Evolutionary conservation across 352 stramenopile genomes (phyloP).

Genomic region (Phytophthora pseudosyringae): DNA sequence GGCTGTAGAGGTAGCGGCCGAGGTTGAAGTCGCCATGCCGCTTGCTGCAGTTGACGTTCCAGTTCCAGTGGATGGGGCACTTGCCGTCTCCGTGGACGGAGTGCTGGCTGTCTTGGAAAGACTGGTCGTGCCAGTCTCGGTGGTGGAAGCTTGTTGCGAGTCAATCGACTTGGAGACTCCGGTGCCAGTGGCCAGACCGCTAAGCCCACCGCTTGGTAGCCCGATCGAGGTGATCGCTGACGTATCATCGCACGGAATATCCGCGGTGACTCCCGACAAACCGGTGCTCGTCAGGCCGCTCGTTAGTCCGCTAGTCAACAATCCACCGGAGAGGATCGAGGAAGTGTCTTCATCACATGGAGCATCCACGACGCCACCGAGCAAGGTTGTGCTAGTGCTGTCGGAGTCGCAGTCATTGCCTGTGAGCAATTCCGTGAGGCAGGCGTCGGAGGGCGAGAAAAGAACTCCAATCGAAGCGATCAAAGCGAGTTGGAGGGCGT

Average conservation of each 20-base stretch:
- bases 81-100: not conserved
- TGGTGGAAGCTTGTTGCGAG: conserved; percentile 12
- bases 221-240: conserved; percentile 13
- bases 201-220: conserved; percentile 1
- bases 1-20: conserved; percentile 11
- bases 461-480: conserved; percentile 11
- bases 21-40: conserved; percentile 6
- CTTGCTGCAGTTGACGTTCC: conserved; percentile 11
- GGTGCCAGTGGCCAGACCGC: conserved; percentile 1
- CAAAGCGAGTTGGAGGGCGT: conserved; percentile 20
- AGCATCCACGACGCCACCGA: conserved; percentile 16
- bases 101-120: conserved; percentile 1
- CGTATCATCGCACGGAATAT: conserved; percentile 21
- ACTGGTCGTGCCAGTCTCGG: conserved; percentile 1
- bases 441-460: conserved; percentile 20
- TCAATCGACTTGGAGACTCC: conserved; percentile 7
- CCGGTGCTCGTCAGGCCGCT: conserved; percentile 2
- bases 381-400: conserved; percentile 15
- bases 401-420: conserved; percentile 23
- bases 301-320: conserved; percentile 4
- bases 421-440: conserved; percentile 24
- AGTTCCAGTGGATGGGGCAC: not conserved
- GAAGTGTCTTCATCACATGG: conserved; percentile 27
- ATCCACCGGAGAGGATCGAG: conserved; percentile 19
- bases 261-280: conserved; percentile 5